A percentile compares a stretch with the other conserved stretches of the same genome.
These are phyloP conservation scores for Plantago ovata DNA, from an alignment of 257 asterid genomes.

Conservation along the genomic window DNA sequence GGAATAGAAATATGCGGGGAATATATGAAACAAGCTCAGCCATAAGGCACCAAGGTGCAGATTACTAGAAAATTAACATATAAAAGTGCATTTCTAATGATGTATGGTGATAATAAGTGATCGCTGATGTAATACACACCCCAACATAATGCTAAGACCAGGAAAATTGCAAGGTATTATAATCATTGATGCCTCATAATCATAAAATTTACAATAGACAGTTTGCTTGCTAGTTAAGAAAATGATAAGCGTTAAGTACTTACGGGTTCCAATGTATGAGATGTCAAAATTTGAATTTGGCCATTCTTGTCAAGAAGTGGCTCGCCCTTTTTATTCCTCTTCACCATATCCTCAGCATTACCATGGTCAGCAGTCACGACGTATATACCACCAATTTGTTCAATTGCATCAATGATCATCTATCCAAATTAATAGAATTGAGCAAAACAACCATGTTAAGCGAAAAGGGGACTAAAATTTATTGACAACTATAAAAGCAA, in stretches of 20 bases:
- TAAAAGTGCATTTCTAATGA: no score
- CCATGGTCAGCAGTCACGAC: constrained; percentile 99
- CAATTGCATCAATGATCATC: constrained; percentile 89
- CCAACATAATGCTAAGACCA: not conserved
- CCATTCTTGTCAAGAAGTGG: constrained; percentile 90
- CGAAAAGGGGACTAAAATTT: no score
- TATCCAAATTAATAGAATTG: constrained; percentile 21
- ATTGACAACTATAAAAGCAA: no score
- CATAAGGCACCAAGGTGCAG: no score
- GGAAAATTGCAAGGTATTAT: not conserved
- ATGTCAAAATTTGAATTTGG: constrained; percentile 75
- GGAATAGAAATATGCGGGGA: no score
- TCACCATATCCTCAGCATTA: constrained; percentile 98
- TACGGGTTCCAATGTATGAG: constrained; percentile 92
- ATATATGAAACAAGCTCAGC: no score
- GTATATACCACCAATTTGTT: constrained; percentile 90
- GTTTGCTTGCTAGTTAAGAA: not conserved
- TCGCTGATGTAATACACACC: no score
- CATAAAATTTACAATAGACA: not conserved
- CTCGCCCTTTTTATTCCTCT: constrained; percentile 94
- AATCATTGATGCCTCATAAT: not conserved
- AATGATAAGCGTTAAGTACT: constrained; percentile 26
- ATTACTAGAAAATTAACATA: no score
- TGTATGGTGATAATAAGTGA: no score
- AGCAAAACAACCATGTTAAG: no score